Conservation (phyloP, 2,329 filamentous ascomycete species). For the Pestalotiopsis sp. region DNA sequence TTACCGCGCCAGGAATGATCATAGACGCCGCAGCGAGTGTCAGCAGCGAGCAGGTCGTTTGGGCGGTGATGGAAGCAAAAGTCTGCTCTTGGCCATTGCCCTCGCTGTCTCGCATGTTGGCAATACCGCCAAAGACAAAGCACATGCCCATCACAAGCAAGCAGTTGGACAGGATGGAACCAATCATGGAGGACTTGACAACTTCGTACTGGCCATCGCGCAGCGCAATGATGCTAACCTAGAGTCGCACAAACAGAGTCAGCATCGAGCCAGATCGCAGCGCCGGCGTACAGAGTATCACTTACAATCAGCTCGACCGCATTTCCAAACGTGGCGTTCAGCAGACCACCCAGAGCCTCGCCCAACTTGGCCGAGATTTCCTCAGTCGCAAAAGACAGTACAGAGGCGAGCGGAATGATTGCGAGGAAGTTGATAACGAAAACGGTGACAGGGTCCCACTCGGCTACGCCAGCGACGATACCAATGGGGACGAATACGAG, state of each 20-base stretch:
- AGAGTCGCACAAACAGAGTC: constrained; percentile 16
- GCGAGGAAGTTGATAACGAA: constrained; percentile 82
- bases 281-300: constrained; percentile 17
- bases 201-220: constrained; percentile 86
- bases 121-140: constrained; percentile 75
- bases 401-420: constrained; percentile 74
- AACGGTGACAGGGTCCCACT: constrained; percentile 68
- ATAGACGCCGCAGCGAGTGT: constrained; percentile 76
- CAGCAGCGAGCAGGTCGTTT: constrained; percentile 77
- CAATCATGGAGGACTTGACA: constrained; percentile 97
- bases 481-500: constrained; percentile 76
- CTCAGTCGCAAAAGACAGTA: constrained; percentile 78
- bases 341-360: constrained; percentile 72
- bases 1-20: constrained; percentile 74
- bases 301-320: constrained; percentile 78
- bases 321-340: constrained; percentile 81
- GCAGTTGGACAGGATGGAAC: constrained; percentile 92
- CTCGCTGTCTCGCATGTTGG: constrained; percentile 58
- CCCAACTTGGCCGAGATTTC: constrained; percentile 74
- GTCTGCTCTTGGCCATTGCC: constrained; percentile 67
- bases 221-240: constrained; percentile 93
- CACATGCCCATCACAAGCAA: constrained; percentile 84
- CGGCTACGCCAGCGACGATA: constrained; percentile 65
- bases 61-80: constrained; percentile 78
- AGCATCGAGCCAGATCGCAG: not conserved